These are phyloP conservation scores for Quercus variabilis DNA, from an alignment of 306 rosid species.

Conservation along the genomic window DNA sequence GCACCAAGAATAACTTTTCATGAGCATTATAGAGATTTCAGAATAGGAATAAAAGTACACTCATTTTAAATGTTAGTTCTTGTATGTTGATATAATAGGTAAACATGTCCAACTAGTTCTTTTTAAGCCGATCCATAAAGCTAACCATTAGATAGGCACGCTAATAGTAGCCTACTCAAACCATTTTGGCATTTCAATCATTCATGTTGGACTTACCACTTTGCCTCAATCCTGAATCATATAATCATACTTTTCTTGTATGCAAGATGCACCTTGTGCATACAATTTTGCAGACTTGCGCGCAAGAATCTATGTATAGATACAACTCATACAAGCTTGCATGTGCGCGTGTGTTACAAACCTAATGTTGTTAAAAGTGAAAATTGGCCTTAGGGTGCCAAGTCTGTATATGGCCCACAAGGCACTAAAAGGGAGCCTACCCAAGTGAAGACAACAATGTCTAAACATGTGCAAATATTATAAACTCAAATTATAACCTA, in stretches of 20 bases:
- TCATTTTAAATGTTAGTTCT: background rate
- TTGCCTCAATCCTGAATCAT: background rate
- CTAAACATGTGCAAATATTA: no score
- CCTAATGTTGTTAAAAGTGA: no score
- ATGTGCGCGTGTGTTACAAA: no score
- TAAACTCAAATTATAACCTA: no score
- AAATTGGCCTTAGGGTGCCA: no score
- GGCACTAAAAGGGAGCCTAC: no score
- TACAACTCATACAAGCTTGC: no score
- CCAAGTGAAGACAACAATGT: no score
- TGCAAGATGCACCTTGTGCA: background rate
- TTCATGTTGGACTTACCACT: background rate
- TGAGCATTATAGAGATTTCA: background rate
- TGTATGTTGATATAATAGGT: background rate
- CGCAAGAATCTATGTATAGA: no score
- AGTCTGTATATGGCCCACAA: no score
- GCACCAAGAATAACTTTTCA: conserved; percentile 8
- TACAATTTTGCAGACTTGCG: background rate
- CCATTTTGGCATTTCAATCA: background rate
- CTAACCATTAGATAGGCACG: background rate
- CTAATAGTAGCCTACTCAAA: background rate
- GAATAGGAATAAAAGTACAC: background rate
- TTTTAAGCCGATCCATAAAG: background rate
- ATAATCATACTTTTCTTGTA: background rate
- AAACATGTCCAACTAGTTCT: background rate